These are phyloP conservation scores for Prunella vulgaris DNA, from an alignment of 257 asterid genomes.

Conservation along the genomic window DNA sequence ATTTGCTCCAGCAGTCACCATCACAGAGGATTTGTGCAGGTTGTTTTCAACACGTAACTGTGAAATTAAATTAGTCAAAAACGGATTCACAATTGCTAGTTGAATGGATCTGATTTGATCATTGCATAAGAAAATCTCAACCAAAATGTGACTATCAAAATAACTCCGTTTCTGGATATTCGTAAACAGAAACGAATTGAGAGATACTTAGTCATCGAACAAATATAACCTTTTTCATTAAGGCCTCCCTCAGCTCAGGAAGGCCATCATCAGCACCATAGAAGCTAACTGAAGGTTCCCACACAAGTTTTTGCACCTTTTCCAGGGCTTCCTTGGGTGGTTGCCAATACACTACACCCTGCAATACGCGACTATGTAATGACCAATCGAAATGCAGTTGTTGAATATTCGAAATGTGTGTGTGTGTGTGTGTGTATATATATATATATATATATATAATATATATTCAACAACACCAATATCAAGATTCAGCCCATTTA, in stretches of 20 bases:
- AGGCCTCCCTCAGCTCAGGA: slow-evolving; percentile 87
- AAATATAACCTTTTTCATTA: slow-evolving; percentile 61
- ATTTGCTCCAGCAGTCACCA: slow-evolving; percentile 99
- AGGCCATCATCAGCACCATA: slow-evolving; percentile 98
- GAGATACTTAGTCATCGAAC: background rate
- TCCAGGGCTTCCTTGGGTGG: slow-evolving; percentile 86
- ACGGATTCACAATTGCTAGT: background rate
- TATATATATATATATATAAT: background rate
- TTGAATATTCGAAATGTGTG: background rate
- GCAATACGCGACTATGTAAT: too few species aligned
- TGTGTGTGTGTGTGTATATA: too few species aligned
- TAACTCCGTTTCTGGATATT: background rate
- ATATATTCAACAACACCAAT: slow-evolving; percentile 10
- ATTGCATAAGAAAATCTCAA: background rate
- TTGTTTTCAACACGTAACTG: slow-evolving; percentile 75
- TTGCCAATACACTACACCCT: slow-evolving; percentile 96
- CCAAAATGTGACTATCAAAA: background rate
- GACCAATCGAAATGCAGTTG: slow-evolving; percentile 15
- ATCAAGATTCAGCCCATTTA: slow-evolving; percentile 2
- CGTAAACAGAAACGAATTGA: background rate
- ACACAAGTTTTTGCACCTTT: slow-evolving; percentile 62
- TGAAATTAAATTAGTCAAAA: slow-evolving; percentile 14
- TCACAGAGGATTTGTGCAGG: slow-evolving; percentile 73
- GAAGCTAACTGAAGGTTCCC: slow-evolving; percentile 84
- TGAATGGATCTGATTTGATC: background rate